phyloP scores from a whole-genome alignment of 257 asterid species.

The Striga asiatica region DNA sequence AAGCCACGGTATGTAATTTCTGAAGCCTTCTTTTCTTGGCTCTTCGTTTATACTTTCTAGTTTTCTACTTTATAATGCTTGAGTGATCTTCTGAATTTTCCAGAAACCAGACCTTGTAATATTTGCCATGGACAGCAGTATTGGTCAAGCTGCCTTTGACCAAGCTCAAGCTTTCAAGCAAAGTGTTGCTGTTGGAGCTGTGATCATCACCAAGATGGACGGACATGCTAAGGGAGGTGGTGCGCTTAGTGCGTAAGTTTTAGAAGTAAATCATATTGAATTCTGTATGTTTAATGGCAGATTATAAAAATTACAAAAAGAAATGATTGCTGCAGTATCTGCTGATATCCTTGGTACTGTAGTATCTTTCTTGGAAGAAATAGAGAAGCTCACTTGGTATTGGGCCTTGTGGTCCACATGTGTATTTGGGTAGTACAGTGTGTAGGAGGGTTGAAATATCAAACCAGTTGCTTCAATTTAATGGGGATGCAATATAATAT shows the following conservation, averaged over 20 bases:
- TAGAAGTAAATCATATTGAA: neutral
- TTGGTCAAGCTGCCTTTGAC: constrained; percentile 98
- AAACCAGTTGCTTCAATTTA: no score
- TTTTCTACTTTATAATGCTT: neutral
- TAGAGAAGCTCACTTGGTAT: no score
- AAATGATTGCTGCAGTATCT: no score
- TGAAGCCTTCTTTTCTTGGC: neutral
- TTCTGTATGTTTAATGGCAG: no score
- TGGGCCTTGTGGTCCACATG: no score
- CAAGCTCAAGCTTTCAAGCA: constrained; percentile 98
- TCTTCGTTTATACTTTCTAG: constrained; percentile 3
- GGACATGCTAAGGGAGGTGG: constrained; percentile 99
- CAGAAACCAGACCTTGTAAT: constrained; percentile 97
- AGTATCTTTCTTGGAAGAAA: no score
- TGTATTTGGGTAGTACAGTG: no score
- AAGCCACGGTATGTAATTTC: constrained; percentile 48
- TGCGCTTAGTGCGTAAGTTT: constrained; percentile 97
- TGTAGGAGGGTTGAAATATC: no score
- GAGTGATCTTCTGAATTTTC: constrained; percentile 13
- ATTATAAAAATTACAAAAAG: no score
- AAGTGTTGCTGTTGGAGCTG: constrained; percentile 99
- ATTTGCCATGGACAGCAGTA: constrained; percentile 98
- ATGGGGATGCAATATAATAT: no score
- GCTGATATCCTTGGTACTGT: no score
- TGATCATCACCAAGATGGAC: constrained; percentile 93